These are phyloP conservation scores for Athelia psychrophila DNA, from an alignment of 1,284 basidiomycete species.

Conservation along the genomic window DNA sequence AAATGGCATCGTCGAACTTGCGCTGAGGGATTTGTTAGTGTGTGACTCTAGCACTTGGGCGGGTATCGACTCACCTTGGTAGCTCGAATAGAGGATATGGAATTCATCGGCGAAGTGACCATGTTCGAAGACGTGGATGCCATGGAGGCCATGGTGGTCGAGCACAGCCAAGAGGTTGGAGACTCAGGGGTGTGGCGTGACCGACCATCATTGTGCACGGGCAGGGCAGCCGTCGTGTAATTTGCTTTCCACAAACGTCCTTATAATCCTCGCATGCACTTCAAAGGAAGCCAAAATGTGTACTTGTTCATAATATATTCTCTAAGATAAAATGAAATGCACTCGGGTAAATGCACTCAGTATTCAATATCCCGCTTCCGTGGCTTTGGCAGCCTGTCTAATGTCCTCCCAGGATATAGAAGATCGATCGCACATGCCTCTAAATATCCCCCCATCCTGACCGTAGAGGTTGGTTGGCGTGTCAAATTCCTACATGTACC, in stretches of 20 bases:
- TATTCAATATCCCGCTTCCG: no score
- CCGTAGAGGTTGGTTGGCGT: constrained; percentile 67
- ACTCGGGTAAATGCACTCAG: no score
- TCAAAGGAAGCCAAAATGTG: no score
- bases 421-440: constrained; percentile 71
- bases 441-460: constrained; percentile 58
- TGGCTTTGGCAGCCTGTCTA: constrained; percentile 34
- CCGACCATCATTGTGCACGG: no score
- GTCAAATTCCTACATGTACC: constrained; percentile 48
- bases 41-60: neutral
- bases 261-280: no score
- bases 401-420: constrained; percentile 71
- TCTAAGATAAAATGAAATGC: no score
- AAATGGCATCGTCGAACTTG: constrained; percentile 73
- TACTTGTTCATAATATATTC: no score
- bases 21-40: constrained; percentile 39
- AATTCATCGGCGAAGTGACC: constrained; percentile 9
- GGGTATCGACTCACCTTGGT: constrained; percentile 23
- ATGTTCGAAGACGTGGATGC: neutral
- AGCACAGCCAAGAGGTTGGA: no score
- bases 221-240: no score
- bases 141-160: neutral
- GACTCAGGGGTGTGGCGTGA: no score
- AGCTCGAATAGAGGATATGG: constrained; percentile 21
- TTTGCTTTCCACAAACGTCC: no score